Conservation (phyloP, 176 grass and related monocot species). For the Paspalum notatum region DNA sequence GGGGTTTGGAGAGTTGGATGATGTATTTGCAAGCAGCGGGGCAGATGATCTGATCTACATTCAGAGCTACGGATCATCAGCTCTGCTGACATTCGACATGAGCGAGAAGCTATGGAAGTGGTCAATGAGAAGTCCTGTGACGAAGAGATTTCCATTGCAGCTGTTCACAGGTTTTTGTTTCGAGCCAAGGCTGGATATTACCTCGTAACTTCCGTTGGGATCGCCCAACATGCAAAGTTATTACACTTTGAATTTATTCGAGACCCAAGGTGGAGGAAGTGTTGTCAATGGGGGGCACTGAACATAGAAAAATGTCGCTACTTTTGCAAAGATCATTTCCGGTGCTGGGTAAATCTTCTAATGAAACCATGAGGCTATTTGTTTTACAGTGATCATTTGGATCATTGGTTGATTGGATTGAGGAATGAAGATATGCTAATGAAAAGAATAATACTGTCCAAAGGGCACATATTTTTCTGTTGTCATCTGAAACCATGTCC, state of each 20-base stretch:
- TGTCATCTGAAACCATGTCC: conserved; percentile 2
- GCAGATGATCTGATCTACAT: conserved; percentile 77
- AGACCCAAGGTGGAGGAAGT: conserved; percentile 14
- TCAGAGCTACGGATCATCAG: conserved; percentile 77
- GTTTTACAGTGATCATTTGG: neutral
- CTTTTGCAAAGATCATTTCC: conserved; percentile 34
- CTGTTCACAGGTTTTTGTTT: conserved; percentile 87
- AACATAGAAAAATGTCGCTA: conserved; percentile 21
- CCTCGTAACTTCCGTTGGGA: conserved; percentile 45
- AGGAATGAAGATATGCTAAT: conserved; percentile 4
- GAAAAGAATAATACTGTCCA: neutral
- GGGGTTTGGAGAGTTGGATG: conserved; percentile 82
- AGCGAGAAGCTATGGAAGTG: conserved; percentile 74
- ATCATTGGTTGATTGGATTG: neutral
- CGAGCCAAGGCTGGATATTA: conserved; percentile 69
- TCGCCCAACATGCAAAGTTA: no score
- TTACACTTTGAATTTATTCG: no score
- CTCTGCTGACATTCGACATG: conserved; percentile 69
- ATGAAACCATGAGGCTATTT: neutral
- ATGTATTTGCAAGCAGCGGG: conserved; percentile 76
- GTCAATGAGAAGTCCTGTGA: conserved; percentile 72
- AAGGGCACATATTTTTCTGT: neutral
- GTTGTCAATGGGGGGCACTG: conserved; percentile 15
- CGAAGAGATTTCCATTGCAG: conserved; percentile 80
- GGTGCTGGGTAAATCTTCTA: conserved; percentile 43